phyloP scores from a whole-genome alignment of 768 basidiomycete species.

The Boletus barrowsii region DNA sequence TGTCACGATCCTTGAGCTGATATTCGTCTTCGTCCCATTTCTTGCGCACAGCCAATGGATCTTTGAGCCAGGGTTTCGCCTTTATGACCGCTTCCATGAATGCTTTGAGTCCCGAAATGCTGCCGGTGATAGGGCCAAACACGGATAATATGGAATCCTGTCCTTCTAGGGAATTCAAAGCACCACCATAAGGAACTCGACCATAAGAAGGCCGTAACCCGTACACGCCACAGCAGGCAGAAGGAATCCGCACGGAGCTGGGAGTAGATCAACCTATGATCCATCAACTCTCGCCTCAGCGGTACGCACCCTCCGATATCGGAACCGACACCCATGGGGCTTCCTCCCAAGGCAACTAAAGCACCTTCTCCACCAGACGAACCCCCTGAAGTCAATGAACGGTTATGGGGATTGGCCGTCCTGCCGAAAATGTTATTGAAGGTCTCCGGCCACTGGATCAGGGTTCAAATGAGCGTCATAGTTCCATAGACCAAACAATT shows the following conservation, averaged over 20 bases:
- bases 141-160: constrained; percentile 71
- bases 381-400: constrained; percentile 69
- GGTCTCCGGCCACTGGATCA: constrained; percentile 66
- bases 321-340: constrained; percentile 65
- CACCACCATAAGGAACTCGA: constrained; percentile 69
- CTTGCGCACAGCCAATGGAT: constrained; percentile 57
- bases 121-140: constrained; percentile 66
- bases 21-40: constrained; percentile 62
- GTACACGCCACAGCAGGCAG: constrained; percentile 66
- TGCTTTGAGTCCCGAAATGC: constrained; percentile 55
- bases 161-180: constrained; percentile 63
- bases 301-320: constrained; percentile 69
- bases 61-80: constrained; percentile 61
- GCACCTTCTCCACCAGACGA: constrained; percentile 88
- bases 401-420: constrained; percentile 74
- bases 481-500: neutral
- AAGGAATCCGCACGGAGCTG: constrained; percentile 71
- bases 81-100: constrained; percentile 66
- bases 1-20: constrained; percentile 53
- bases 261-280: neutral
- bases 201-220: constrained; percentile 67
- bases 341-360: constrained; percentile 50
- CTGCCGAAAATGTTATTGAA: constrained; percentile 78
- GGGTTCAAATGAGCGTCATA: neutral
- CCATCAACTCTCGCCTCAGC: neutral